Evolutionary conservation across 352 stramenopile genomes (phyloP).

Genomic region (Globisporangium cederbergense): DNA sequence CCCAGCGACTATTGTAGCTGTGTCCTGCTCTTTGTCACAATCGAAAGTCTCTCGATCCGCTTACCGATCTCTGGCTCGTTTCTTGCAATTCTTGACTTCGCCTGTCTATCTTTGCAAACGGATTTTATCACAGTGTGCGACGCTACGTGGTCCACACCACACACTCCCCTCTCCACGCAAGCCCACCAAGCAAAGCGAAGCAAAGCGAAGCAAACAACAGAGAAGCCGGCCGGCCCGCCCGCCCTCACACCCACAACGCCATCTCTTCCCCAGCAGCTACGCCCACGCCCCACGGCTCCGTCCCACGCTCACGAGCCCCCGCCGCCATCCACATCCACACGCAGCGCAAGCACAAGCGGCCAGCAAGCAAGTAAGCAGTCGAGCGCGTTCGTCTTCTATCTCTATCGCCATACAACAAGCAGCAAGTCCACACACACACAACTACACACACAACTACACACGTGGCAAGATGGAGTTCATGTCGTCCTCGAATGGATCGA

Average conservation of each 20-base stretch:
- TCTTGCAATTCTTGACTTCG: neutral
- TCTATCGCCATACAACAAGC: neutral
- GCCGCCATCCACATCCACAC: neutral
- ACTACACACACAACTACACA: neutral
- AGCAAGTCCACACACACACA: neutral
- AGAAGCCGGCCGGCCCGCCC: neutral
- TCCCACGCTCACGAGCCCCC: neutral
- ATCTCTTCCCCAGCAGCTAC: neutral
- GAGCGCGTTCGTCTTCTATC: neutral
- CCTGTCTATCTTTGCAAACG: conserved; percentile 5
- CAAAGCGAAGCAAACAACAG: neutral
- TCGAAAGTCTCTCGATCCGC: neutral
- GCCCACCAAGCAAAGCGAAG: conserved; percentile 1
- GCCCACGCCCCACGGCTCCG: neutral
- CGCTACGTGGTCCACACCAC: neutral
- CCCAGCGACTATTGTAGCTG: no score
- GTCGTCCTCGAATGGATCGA: neutral
- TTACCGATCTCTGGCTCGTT: neutral
- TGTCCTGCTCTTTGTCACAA: neutral
- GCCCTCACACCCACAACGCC: neutral
- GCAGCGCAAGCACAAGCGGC: no score
- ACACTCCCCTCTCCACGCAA: neutral
- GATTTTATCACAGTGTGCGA: neutral
- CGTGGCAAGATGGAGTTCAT: neutral
- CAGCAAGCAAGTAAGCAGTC: neutral